Base-by-base conservation (phyloP, 139 green algal genomes). In the Micractinium sp. region DNA sequence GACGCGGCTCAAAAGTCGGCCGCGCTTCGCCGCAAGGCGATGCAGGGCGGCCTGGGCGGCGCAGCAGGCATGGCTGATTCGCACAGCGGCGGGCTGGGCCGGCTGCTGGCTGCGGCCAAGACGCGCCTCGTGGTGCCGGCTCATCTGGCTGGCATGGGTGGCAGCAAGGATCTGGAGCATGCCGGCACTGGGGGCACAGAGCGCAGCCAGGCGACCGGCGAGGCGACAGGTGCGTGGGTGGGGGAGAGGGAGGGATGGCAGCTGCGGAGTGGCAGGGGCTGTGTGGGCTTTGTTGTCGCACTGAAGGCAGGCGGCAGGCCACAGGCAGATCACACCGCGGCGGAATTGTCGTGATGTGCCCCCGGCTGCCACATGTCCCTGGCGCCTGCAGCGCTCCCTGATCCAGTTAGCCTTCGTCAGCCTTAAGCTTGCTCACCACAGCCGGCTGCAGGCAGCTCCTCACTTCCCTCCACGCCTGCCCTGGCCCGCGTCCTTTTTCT, bases 1-100 rank as follows among this genome's bases (percentile, higher is more conserved):
- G 39, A 47, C n/a, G 66, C 78, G 23, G 79, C 75, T 0, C 63
- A 73, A 31, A 88, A 89, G 56, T 2, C 35, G 33, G 66, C 61
- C 1, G 85, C 85, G 27, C 74, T 92, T 25, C 79, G 80, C 25
- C 27, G 53, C 47, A 90, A 90, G 76, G 86, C 86, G 9, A 56
- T 92, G 56, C 74, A 60, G 16, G 60, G 85, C 60, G 31, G 77
- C 33, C 61, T 18, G n/a, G 87, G 69, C 29, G 25, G 25, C 31
- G 19, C 60, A 5, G 25, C 31, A 12, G 33, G 23, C 3, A 69
- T 90, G 60, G 66, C 41, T 25, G 56, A 84, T 0, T 15, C 39
- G 33, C 71, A 88, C 60, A 56, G 35, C 85, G 63, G 73, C 73
- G 74, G 69, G 31, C 38, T 84, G 85, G 31, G 9, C 20, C 74